phyloP scores from a whole-genome alignment of 768 basidiomycete genomes.

The Mrakia gelida region DNA sequence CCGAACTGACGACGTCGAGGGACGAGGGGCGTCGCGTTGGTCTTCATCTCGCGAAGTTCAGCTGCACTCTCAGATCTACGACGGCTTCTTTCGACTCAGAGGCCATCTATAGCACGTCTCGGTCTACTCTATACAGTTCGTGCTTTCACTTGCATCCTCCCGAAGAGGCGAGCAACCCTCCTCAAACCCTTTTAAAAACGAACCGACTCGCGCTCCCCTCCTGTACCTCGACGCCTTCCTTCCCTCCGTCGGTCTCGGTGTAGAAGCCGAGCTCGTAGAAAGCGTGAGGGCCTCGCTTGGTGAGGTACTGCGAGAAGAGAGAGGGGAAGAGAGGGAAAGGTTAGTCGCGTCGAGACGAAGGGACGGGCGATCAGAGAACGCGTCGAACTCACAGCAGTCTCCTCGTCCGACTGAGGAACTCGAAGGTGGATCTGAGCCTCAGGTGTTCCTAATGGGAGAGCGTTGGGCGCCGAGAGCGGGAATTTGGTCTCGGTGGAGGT shows the following conservation, averaged over 20 bases:
- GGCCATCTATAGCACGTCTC: no score
- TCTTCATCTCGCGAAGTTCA: no score
- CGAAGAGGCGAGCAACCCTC: no score
- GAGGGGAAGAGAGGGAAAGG: not conserved
- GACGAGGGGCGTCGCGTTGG: no score
- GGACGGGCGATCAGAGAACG: no score
- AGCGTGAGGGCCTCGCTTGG: not conserved
- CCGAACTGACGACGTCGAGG: no score
- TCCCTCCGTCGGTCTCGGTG: not conserved
- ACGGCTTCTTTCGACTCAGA: no score
- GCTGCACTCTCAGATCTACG: no score
- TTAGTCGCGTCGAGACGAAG: not conserved
- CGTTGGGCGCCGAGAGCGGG: not conserved
- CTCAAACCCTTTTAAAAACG: no score
- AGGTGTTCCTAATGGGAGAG: not conserved
- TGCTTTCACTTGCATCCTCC: no score
- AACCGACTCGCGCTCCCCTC: not conserved
- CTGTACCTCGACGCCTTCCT: not conserved
- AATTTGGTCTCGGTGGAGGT: not conserved
- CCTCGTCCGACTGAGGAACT: not conserved
- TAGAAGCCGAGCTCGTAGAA: no score
- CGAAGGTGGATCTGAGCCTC: not conserved
- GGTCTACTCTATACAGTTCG: no score
- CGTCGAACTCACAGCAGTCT: not conserved
- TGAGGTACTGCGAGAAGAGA: not conserved